Percentiles rank a stretch among this genome's conserved stretches.
phyloP scores from a whole-genome alignment of 768 basidiomycete species.

The Kwoniella sp. region DNA sequence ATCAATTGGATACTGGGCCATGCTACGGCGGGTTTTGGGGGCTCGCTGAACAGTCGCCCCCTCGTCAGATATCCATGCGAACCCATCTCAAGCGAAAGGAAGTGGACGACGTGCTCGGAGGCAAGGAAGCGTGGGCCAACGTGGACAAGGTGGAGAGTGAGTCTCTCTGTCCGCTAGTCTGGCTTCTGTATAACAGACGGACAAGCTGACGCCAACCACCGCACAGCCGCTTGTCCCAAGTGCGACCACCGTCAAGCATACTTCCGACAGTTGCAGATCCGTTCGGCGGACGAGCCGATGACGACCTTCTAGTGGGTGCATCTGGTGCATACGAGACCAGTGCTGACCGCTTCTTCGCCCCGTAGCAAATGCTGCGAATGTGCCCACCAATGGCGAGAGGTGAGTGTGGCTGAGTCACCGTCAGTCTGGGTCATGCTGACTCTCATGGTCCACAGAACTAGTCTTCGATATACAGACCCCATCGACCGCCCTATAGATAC shows the following conservation, averaged over 20 bases:
- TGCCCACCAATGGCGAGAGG: slow-evolving; percentile 48
- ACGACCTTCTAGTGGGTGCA: slow-evolving; percentile 51
- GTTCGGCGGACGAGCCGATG: slow-evolving; percentile 56
- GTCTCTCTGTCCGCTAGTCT: slow-evolving; percentile 17
- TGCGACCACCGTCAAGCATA: slow-evolving; percentile 84
- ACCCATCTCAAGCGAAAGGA: slow-evolving; percentile 80
- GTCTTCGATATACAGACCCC: background rate
- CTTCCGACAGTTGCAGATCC: slow-evolving; percentile 92
- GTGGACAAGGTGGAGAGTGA: slow-evolving; percentile 79
- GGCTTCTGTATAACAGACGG: slow-evolving; percentile 39
- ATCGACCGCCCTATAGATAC: background rate
- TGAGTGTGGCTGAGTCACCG: slow-evolving; percentile 12
- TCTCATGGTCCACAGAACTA: background rate
- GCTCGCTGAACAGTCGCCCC: too few relatives aligned
- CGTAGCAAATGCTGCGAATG: slow-evolving; percentile 48
- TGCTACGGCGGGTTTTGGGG: too few relatives aligned
- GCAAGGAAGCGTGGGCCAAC: slow-evolving; percentile 88
- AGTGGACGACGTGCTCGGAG: slow-evolving; percentile 92
- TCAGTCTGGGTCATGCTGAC: background rate
- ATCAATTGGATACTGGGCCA: too few relatives aligned
- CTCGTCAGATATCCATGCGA: slow-evolving; percentile 79
- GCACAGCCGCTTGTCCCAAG: slow-evolving; percentile 61
- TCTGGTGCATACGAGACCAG: too few relatives aligned
- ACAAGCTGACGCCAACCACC: background rate
- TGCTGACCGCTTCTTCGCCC: too few relatives aligned